These are phyloP conservation scores for Pythium myriotylum DNA, from an alignment of 352 stramenopile species.

Conservation along the genomic window DNA sequence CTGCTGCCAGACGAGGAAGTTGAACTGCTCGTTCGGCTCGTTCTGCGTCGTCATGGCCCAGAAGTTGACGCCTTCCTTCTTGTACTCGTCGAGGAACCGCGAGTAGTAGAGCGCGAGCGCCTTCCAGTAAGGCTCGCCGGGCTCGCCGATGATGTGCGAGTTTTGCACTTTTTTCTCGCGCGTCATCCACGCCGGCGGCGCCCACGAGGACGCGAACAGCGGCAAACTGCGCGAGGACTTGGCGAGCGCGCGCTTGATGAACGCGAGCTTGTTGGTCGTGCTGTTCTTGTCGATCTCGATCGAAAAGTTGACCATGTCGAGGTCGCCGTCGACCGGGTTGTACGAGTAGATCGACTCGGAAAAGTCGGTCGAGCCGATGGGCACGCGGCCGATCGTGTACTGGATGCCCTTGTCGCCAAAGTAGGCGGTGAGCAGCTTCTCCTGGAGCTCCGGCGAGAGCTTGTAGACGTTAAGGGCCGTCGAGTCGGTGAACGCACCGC, in stretches of 20 bases:
- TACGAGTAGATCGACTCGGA: slow-evolving; percentile 88
- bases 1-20: slow-evolving; percentile 58
- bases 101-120: slow-evolving; percentile 85
- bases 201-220: slow-evolving; percentile 84
- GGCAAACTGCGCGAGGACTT: slow-evolving; percentile 46
- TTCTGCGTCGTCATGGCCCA: slow-evolving; percentile 88
- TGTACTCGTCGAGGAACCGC: slow-evolving; percentile 83
- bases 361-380: slow-evolving; percentile 88
- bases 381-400: slow-evolving; percentile 84
- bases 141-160: slow-evolving; percentile 53
- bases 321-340: slow-evolving; percentile 74
- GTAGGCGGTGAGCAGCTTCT: slow-evolving; percentile 78
- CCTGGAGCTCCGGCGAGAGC: slow-evolving; percentile 56
- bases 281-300: slow-evolving; percentile 77
- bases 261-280: slow-evolving; percentile 61
- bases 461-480: slow-evolving; percentile 79
- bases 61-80: slow-evolving; percentile 66
- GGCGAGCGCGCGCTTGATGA: slow-evolving; percentile 63
- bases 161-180: slow-evolving; percentile 61
- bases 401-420: slow-evolving; percentile 74
- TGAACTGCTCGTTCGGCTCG: slow-evolving; percentile 60
- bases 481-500: slow-evolving; percentile 88
- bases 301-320: slow-evolving; percentile 82
- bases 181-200: slow-evolving; percentile 88
- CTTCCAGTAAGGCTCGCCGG: slow-evolving; percentile 64